Evolutionary conservation across 192 early-diverging fungal species (phyloP).

Genomic region (Rhizophagus sp.): DNA sequence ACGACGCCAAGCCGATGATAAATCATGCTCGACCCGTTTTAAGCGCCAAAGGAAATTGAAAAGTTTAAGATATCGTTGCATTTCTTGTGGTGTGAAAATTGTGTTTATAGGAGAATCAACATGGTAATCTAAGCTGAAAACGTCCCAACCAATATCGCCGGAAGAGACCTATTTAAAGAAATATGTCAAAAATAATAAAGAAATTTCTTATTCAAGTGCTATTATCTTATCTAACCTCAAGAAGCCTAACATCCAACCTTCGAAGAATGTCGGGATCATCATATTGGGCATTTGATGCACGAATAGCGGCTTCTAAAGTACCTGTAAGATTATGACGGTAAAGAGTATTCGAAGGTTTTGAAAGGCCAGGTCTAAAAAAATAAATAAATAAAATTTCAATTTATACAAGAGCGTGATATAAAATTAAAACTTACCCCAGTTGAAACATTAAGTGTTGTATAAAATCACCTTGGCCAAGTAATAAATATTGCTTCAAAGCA

Average conservation of each 20-base stretch:
- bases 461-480: slow-evolving; percentile 95
- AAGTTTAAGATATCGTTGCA: slow-evolving; percentile 81
- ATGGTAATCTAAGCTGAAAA: slow-evolving; percentile 88
- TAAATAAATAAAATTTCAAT: not conserved
- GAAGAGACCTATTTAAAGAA: slow-evolving; percentile 37
- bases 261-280: slow-evolving; percentile 76
- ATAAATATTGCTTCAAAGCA: slow-evolving; percentile 85
- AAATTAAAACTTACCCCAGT: slow-evolving; percentile 59
- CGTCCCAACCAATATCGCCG: slow-evolving; percentile 86
- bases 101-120: slow-evolving; percentile 82
- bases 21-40: slow-evolving; percentile 81
- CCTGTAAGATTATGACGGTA: slow-evolving; percentile 91
- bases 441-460: slow-evolving; percentile 85
- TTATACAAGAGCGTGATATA: not conserved
- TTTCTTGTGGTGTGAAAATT: slow-evolving; percentile 69
- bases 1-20: slow-evolving; percentile 75
- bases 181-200: not conserved
- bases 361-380: slow-evolving; percentile 46
- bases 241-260: slow-evolving; percentile 75
- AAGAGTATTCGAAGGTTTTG: slow-evolving; percentile 69
- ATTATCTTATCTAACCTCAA: slow-evolving; percentile 52
- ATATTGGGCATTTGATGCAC: slow-evolving; percentile 87
- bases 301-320: slow-evolving; percentile 77
- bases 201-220: not conserved
- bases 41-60: slow-evolving; percentile 89